Conservation (phyloP, 805 yeast genomes). For the Lipomyces spencermartinsiae region DNA sequence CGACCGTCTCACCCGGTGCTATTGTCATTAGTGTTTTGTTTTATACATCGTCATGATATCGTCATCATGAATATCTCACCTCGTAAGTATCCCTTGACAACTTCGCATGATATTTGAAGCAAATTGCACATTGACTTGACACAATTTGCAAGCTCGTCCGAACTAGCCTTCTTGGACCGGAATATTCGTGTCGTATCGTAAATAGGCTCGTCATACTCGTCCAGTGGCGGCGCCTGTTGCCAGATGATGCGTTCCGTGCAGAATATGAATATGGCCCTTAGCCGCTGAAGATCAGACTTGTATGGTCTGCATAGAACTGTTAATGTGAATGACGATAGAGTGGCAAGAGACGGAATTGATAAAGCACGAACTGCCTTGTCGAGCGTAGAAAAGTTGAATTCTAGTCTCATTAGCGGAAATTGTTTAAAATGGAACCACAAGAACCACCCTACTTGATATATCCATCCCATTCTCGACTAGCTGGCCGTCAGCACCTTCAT, state of each 20-base stretch:
- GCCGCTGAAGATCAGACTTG: slow-evolving; percentile 59
- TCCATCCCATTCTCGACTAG: slow-evolving; percentile 33
- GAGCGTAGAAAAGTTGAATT: slow-evolving; percentile 26
- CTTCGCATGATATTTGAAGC: slow-evolving; percentile 73
- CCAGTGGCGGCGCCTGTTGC: slow-evolving; percentile 42
- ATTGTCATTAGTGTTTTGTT: background rate
- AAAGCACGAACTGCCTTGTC: slow-evolving; percentile 32
- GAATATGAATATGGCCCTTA: slow-evolving; percentile 69
- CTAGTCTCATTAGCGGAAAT: slow-evolving; percentile 4
- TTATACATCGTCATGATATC: background rate
- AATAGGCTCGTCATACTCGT: slow-evolving; percentile 39
- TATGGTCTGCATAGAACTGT: slow-evolving; percentile 61
- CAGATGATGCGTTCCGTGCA: slow-evolving; percentile 65
- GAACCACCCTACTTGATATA: slow-evolving; percentile 15
- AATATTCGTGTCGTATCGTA: slow-evolving; percentile 43
- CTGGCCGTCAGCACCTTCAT: slow-evolving; percentile 40
- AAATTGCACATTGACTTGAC: slow-evolving; percentile 75
- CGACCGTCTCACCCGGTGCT: slow-evolving; percentile 68
- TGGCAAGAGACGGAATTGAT: slow-evolving; percentile 45
- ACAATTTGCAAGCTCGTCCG: slow-evolving; percentile 77
- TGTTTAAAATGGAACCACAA: background rate
- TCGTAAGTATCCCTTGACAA: slow-evolving; percentile 83
- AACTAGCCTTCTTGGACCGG: slow-evolving; percentile 59
- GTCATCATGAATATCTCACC: background rate
- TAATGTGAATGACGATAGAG: slow-evolving; percentile 61